phyloP scores from a whole-genome alignment of 192 early-diverging fungal genomes.

The Linnemannia elongata region DNA sequence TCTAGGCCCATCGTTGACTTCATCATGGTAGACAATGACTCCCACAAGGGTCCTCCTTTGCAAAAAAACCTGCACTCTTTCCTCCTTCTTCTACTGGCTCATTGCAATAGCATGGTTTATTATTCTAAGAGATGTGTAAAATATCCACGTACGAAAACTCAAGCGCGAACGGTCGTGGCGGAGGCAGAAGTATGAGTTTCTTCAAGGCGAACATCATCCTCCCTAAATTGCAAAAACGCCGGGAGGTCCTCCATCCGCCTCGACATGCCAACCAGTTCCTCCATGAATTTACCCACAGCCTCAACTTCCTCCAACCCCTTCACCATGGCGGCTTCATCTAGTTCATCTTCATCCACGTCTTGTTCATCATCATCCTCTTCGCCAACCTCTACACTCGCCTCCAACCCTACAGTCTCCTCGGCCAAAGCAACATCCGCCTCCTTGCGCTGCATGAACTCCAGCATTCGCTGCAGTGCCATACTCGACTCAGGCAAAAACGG shows the following conservation, averaged over 20 bases:
- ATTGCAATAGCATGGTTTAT: too few species aligned
- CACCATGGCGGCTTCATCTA: not conserved
- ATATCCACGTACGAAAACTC: not conserved
- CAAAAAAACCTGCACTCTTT: too few species aligned
- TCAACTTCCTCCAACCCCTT: not conserved
- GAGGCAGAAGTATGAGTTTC: not conserved
- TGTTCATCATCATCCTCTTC: not conserved
- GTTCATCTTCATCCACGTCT: not conserved
- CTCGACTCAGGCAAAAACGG: slow-evolving; percentile 42
- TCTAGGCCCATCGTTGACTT: not conserved
- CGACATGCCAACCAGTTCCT: slow-evolving; percentile 2
- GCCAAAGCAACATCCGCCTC: not conserved
- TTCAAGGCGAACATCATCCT: slow-evolving; percentile 6
- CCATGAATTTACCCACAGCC: not conserved
- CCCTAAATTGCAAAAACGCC: not conserved
- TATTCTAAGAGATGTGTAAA: not conserved
- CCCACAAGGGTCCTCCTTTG: too few species aligned
- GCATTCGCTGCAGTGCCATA: slow-evolving; percentile 38
- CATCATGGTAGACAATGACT: too few species aligned
- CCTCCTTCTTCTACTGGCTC: too few species aligned
- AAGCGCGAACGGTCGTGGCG: not conserved
- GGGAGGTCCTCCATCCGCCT: not conserved
- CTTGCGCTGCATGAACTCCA: slow-evolving; percentile 42
- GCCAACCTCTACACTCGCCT: not conserved
- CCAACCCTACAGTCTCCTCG: not conserved